Conservation (phyloP, 2,329 filamentous ascomycete genomes). For the Talaromyces sp. region DNA sequence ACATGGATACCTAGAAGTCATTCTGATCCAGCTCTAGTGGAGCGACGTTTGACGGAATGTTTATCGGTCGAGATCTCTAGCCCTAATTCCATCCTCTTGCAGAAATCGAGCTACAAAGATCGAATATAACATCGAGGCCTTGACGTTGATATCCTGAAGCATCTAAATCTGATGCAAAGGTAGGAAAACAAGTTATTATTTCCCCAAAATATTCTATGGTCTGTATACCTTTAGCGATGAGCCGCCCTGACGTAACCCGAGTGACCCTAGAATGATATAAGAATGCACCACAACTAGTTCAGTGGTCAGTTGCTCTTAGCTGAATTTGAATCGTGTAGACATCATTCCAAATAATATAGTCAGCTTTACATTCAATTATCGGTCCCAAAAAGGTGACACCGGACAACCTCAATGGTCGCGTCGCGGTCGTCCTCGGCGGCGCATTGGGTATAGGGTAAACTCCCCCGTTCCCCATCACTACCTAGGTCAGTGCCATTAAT, state of each 20-base stretch:
- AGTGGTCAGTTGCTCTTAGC: neutral
- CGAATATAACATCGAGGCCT: neutral
- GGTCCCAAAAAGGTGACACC: conserved; percentile 38
- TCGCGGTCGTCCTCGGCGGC: conserved; percentile 41
- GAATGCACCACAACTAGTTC: neutral
- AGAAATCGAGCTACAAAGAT: neutral
- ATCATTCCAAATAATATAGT: conserved; percentile 33
- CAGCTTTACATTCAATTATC: conserved; percentile 36
- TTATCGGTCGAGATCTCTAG: neutral
- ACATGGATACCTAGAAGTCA: no score
- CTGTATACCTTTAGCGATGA: neutral
- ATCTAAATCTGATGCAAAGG: neutral
- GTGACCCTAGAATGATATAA: neutral
- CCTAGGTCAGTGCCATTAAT: neutral
- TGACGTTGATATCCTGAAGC: neutral
- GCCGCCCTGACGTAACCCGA: conserved; percentile 6
- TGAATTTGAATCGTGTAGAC: no score
- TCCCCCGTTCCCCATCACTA: neutral
- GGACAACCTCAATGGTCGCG: conserved; percentile 33
- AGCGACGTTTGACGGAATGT: neutral
- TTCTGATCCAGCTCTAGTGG: neutral
- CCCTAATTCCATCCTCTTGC: neutral
- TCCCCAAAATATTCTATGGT: no score
- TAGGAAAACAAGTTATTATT: neutral
- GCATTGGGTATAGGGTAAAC: conserved; percentile 39